Conservation (phyloP, 2,329 filamentous ascomycete genomes). For the Talaromyces sp. region DNA sequence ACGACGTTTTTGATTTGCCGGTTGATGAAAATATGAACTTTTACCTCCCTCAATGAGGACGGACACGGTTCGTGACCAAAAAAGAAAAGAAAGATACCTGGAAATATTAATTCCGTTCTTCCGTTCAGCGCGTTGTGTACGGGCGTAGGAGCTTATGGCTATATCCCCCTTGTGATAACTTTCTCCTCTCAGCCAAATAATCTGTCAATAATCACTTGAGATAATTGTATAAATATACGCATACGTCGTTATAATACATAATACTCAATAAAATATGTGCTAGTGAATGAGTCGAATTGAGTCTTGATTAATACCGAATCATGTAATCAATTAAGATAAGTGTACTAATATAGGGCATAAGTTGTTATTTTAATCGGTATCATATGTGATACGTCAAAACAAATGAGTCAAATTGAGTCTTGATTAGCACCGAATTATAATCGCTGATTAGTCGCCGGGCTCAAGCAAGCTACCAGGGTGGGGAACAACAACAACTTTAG, state of each 20-base stretch:
- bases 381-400: too few relatives aligned
- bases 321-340: not conserved
- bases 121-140: not conserved
- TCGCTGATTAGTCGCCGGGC: not conserved
- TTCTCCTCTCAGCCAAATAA: not conserved
- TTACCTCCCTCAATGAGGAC: conserved; percentile 4
- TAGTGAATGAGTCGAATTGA: conserved; percentile 5
- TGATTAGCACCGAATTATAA: not conserved
- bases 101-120: not conserved
- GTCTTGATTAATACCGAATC: not conserved
- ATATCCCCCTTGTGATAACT: not conserved
- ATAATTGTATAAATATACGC: not conserved
- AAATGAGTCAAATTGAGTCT: conserved; percentile 5
- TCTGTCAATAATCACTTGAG: not conserved
- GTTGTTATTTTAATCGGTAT: too few relatives aligned
- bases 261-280: not conserved
- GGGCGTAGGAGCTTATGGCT: not conserved
- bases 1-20: conserved; percentile 27
- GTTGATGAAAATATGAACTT: conserved; percentile 17
- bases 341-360: too few relatives aligned
- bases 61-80: not conserved
- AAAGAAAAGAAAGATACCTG: not conserved
- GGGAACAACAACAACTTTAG: not conserved
- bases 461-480: not conserved
- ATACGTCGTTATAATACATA: not conserved